Evolutionary conservation across 768 basidiomycete species (phyloP).

Genomic region (Flagelloscypha sp.): DNA sequence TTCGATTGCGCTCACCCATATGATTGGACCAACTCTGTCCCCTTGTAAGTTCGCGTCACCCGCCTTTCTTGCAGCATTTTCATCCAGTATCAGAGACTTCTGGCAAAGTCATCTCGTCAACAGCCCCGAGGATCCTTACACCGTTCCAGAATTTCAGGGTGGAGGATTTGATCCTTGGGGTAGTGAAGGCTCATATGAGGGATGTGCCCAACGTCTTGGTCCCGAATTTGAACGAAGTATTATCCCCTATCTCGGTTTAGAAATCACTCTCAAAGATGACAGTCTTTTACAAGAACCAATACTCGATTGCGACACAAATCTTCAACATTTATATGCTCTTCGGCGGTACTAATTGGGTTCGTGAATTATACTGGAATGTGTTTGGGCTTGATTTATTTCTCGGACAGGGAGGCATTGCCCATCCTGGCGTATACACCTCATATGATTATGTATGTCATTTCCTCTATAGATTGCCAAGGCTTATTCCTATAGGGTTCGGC

Average conservation of each 20-base stretch:
- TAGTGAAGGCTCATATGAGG: too few relatives aligned
- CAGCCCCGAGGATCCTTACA: constrained; percentile 31
- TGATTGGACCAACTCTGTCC: constrained; percentile 38
- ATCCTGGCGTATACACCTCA: constrained; percentile 35
- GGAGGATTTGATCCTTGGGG: constrained; percentile 47
- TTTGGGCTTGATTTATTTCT: too few relatives aligned
- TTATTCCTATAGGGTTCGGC: constrained; percentile 36
- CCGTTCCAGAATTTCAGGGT: constrained; percentile 39
- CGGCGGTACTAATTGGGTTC: constrained; percentile 46
- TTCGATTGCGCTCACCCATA: constrained; percentile 46
- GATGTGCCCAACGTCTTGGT: constrained; percentile 26
- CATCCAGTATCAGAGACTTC: constrained; percentile 21
- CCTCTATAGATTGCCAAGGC: too few relatives aligned
- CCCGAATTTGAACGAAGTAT: constrained; percentile 38
- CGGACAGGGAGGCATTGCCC: constrained; percentile 25
- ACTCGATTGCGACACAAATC: constrained; percentile 38
- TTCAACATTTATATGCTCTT: constrained; percentile 45
- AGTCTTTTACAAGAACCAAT: constrained; percentile 43
- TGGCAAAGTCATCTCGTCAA: constrained; percentile 28
- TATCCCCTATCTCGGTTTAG: too few relatives aligned
- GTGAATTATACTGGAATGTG: constrained; percentile 4
- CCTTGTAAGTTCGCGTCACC: too few relatives aligned
- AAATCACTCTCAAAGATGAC: too few relatives aligned
- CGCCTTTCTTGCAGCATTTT: neutral
- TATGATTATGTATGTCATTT: constrained; percentile 37